Base-by-base conservation (phyloP, 805 yeast genomes). In the Myxozyma melibiosi region DNA sequence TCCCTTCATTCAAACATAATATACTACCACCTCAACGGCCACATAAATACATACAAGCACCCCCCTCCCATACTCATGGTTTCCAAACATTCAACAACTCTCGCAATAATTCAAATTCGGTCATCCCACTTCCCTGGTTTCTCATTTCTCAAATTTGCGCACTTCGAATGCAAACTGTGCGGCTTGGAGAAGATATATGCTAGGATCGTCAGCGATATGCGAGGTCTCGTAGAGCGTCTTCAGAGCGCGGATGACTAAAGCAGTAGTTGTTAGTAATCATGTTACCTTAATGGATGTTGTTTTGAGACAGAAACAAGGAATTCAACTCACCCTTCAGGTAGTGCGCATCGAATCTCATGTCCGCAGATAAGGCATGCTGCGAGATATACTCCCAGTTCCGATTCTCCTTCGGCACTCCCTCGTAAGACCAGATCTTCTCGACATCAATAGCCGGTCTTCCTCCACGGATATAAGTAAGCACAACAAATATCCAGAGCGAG, bases 271-370 rank as follows among this genome's bases (percentile, higher is more conserved):
- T n/a, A 5, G 33, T n/a, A 25, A 6, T 8, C 30, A 25, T 18
- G 4, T 51, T 14, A 35, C 33, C 16, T 7, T 4, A 42, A n/a
- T 6, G 38, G 30, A 18, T 18, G 6, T 30, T 13, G 1, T n/a
- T n/a, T n/a, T n/a, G n/a, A n/a, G n/a, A n/a, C n/a, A n/a, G 14
- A n/a, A 11, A 25, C 50, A 22, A 16, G 43, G n/a, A 7, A 25
- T n/a, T 2, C 31, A 35, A 30, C 47, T 14, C 25, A 51, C 63
- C 67, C 42, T 64, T 64, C 31, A 64, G 34, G 39, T 59, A 64
- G 18, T 61, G 67, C 27, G 55, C 53, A 18, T 64, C 64, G 48
- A 39, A 35, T 27, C 39, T 37, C 52, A 42, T 43, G 11, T 37
- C 41, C 8, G 58, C 38, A 14, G 38, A 39, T 11, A 64, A 40